Base-by-base conservation (phyloP, 306 rosid species). In the Boehmeria nivea region DNA sequence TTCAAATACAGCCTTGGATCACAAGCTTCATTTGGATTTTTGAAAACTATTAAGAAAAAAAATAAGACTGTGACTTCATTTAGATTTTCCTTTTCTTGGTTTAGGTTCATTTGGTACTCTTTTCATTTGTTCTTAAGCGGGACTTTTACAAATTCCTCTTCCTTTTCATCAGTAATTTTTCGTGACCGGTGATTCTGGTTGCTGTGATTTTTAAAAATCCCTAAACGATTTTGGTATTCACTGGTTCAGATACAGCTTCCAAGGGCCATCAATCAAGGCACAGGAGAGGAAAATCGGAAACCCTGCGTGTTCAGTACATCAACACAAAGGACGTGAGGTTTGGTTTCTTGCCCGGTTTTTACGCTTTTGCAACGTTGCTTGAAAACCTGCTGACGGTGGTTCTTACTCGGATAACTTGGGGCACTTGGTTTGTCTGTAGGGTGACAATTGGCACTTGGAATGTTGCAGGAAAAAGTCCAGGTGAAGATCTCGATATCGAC, bases 281-380 rank as follows among this genome's bases (percentile, higher is more conserved):
- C 64, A 73, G 81, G 74, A 83, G 99, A 63, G 96, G 99, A 53
- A 91, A 91, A 71, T 91, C 99, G 6, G 99, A 91, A 72, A 91
- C 99, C 57, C 66, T 82, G 63, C 94, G 99, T 17, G 95, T 62
- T 61, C 99, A 91, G 87, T 91, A 91, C 77, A 91, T 91, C 72
- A 83, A 87, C 37, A 82, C 77, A 1, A 87, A 82, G 83, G 99
- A 91, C 63, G 64, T 91, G 76, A 87, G 98, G 98, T 90, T 13
- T 50, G 86, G 34, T 44, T 34, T 10, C 60, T 50, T 31, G 64
- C 55, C 15, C 7, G 7, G 16, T 59, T 16, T 19, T n/a, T 69
- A 54, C 36, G 42, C 71, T 61, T 34, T 66, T 38, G 45, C 57
- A 42, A 36, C 60, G 49, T 5, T 27, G 56, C 57, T 54, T 58